Base-by-base conservation (phyloP, 2,329 filamentous ascomycete species). In the Sporothrix globosa region DNA sequence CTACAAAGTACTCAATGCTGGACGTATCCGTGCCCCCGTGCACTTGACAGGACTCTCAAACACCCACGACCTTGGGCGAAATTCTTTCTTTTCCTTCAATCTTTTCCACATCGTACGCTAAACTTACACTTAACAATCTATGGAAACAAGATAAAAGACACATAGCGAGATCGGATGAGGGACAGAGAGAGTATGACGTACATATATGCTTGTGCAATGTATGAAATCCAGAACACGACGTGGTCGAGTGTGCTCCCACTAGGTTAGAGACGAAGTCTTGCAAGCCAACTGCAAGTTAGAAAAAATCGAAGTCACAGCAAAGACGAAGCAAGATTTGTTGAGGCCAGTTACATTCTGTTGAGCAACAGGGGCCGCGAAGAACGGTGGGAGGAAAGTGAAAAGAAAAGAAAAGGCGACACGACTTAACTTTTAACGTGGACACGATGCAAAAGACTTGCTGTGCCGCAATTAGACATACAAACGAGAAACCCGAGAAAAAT, bases 231-330 rank as follows among this genome's bases (percentile, higher is more conserved):
- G 19, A 34, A 21, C 24, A 65, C 61, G 44, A 24, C 17, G 24
- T 30, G 21, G 44, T 46, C 13, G 6, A n/a, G 39, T 27, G 39
- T 44, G 21, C 58, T 46, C 39, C 39, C 44, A 50, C 41, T 4
- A 21, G 24, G 9, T 48, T 24, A 65, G 6, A 50, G 61, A 65
- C 44, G 50, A n/a, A 50, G 44, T 65, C 24, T 65, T 65, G 61
- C 17, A 50, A 65, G 61, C 30, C 24, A 9, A 9, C n/a, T 34
- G 41, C 24, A 48, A 24, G 61, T 30, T 50, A 9, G 13, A 61
- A 24, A 13, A 24, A 61, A 7, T 44, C 13, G 21, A 46, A 21
- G n/a, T 2, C 46, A 10, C 21, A 63, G 41, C 4, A 19, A 21
- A 30, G 2, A 30, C 27, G 39, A 48, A 50, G 48, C 5, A 30